A percentile compares a stretch with the other conserved stretches of the same genome.
Conservation (phyloP, 805 yeast genomes). For the Komagataella kurtzmanii region DNA sequence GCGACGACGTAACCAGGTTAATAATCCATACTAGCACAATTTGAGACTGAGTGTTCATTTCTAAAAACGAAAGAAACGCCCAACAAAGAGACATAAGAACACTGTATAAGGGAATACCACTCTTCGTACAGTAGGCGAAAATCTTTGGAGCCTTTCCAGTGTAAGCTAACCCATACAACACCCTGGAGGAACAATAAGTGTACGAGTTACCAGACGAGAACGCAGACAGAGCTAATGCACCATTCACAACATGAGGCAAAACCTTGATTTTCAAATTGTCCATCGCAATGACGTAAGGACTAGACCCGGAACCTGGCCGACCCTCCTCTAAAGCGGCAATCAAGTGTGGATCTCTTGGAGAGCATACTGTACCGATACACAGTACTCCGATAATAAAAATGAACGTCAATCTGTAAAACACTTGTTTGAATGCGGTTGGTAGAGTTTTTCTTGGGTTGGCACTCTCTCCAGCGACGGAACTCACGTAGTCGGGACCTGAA, state of each 20-base stretch:
- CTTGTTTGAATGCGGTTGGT: slow-evolving; percentile 34
- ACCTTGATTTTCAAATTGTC: slow-evolving; percentile 25
- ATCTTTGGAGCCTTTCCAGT: slow-evolving; percentile 33
- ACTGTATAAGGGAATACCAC: slow-evolving; percentile 33
- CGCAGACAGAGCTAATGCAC: slow-evolving; percentile 25
- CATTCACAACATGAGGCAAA: slow-evolving; percentile 32
- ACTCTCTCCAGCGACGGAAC: slow-evolving; percentile 33
- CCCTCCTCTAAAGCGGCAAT: slow-evolving; percentile 17
- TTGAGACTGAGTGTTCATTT: slow-evolving; percentile 42
- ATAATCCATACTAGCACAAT: slow-evolving; percentile 62
- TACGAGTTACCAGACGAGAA: slow-evolving; percentile 37
- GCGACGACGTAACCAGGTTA: slow-evolving; percentile 59
- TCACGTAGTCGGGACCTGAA: slow-evolving; percentile 37
- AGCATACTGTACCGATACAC: slow-evolving; percentile 29
- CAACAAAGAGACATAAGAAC: slow-evolving; percentile 26
- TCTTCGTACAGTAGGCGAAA: slow-evolving; percentile 27
- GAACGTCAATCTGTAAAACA: slow-evolving; percentile 26
- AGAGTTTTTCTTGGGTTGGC: slow-evolving; percentile 32
- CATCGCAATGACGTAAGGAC: slow-evolving; percentile 38
- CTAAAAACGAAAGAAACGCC: slow-evolving; percentile 31
- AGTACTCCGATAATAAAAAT: slow-evolving; percentile 35
- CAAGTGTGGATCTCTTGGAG: slow-evolving; percentile 26
- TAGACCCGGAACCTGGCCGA: slow-evolving; percentile 31
- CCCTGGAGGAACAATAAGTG: slow-evolving; percentile 32
- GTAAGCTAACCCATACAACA: slow-evolving; percentile 30